A percentile compares a stretch with the other conserved stretches of the same genome.
phyloP scores from a whole-genome alignment of 805 yeast genomes.

The Candida pini region DNA sequence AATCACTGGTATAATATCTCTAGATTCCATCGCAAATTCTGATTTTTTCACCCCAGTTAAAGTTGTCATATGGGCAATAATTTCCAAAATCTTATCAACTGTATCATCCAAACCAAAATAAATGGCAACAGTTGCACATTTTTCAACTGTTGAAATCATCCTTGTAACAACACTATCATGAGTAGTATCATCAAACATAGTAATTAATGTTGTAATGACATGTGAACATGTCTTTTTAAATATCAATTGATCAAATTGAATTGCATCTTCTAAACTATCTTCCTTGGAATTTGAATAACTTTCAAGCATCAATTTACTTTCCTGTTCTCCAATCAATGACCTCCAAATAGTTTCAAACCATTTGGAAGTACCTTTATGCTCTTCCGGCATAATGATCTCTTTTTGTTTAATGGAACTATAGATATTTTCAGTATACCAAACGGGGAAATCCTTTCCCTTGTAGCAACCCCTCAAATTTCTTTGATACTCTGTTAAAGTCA shows the following conservation, averaged over 20 bases:
- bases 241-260: slow-evolving; percentile 66
- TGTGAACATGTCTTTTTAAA: slow-evolving; percentile 60
- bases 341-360: slow-evolving; percentile 90
- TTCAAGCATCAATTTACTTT: slow-evolving; percentile 19
- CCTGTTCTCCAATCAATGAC: slow-evolving; percentile 52
- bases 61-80: slow-evolving; percentile 64
- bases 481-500: slow-evolving; percentile 81
- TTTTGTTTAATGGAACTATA: slow-evolving; percentile 74
- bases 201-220: slow-evolving; percentile 66
- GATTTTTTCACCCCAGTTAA: slow-evolving; percentile 40
- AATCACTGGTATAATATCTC: slow-evolving; percentile 40
- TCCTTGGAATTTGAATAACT: slow-evolving; percentile 8
- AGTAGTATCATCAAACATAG: slow-evolving; percentile 78
- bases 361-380: slow-evolving; percentile 86
- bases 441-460: slow-evolving; percentile 70
- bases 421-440: slow-evolving; percentile 77
- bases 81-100: slow-evolving; percentile 61
- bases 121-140: slow-evolving; percentile 71
- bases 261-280: slow-evolving; percentile 16
- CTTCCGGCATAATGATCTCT: slow-evolving; percentile 97
- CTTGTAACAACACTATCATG: slow-evolving; percentile 87
- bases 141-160: slow-evolving; percentile 84
- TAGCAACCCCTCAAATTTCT: slow-evolving; percentile 77
- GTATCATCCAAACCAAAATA: slow-evolving; percentile 50
- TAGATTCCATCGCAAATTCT: slow-evolving; percentile 22